These are phyloP conservation scores for Colletotrichum theobromicola DNA, from an alignment of 2,329 filamentous ascomycete species.

Conservation along the genomic window DNA sequence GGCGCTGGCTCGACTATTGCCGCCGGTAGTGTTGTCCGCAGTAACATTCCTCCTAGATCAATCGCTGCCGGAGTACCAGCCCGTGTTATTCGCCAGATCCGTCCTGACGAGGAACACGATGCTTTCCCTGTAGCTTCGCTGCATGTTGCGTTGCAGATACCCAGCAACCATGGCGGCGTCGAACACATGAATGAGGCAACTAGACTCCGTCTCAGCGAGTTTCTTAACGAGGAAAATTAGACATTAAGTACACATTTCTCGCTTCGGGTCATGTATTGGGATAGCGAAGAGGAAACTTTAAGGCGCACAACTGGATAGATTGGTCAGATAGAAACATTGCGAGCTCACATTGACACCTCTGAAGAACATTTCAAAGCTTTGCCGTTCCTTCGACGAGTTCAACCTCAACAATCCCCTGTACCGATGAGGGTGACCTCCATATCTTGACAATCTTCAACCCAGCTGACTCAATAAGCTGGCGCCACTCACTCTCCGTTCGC, in stretches of 20 bases:
- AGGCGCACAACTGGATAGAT: not conserved
- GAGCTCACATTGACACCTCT: not conserved
- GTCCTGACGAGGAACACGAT: not conserved
- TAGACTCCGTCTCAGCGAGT: not conserved
- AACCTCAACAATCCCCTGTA: not conserved
- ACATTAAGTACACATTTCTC: accelerated
- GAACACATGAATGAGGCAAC: not conserved
- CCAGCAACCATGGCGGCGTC: not conserved
- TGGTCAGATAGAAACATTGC: not conserved
- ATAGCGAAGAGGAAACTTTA: not conserved
- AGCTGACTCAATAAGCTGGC: not conserved
- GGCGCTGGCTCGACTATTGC: slow-evolving; percentile 33
- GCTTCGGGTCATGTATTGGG: not conserved
- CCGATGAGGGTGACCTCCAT: not conserved
- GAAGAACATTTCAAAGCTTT: slow-evolving; percentile 33
- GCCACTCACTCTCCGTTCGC: slow-evolving; percentile 4
- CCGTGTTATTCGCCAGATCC: not conserved
- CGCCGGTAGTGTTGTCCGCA: slow-evolving; percentile 31
- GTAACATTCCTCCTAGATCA: slow-evolving; percentile 28
- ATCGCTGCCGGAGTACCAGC: slow-evolving; percentile 31
- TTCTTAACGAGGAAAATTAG: not conserved
- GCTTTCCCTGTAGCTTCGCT: not conserved
- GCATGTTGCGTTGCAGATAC: not conserved
- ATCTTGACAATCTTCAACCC: slow-evolving; percentile 10
- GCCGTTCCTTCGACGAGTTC: not conserved